A percentile compares a stretch with the other conserved stretches of the same genome.
phyloP scores from a whole-genome alignment of 2,329 filamentous ascomycete genomes.

The Didymella exigua region DNA sequence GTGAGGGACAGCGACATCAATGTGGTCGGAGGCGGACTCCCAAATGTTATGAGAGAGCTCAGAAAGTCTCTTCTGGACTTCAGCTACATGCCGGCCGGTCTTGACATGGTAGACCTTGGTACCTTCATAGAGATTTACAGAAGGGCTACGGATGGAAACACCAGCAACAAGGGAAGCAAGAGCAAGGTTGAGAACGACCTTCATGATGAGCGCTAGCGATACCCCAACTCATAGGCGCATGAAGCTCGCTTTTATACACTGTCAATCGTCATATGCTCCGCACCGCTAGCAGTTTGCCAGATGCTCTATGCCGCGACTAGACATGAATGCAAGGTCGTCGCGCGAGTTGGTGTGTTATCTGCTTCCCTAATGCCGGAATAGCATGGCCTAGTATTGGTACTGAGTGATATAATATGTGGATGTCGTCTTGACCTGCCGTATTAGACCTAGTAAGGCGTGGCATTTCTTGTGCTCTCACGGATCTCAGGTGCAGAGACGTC shows the following conservation, averaged over 20 bases:
- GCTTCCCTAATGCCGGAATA: slow-evolving; percentile 8
- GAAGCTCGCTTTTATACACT: not conserved
- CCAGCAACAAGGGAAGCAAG: slow-evolving; percentile 24
- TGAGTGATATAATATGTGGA: slow-evolving; percentile 13
- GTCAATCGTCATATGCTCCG: not conserved
- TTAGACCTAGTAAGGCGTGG: slow-evolving; percentile 26
- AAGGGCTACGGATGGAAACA: slow-evolving; percentile 32
- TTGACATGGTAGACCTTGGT: slow-evolving; percentile 51
- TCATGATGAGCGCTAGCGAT: slow-evolving; percentile 18
- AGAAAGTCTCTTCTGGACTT: slow-evolving; percentile 44
- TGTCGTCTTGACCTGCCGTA: slow-evolving; percentile 30
- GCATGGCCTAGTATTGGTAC: slow-evolving; percentile 11
- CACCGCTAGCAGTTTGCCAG: not conserved
- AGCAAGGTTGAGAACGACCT: slow-evolving; percentile 19
- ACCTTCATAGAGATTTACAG: slow-evolving; percentile 45
- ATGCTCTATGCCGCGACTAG: not conserved
- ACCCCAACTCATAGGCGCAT: not conserved
- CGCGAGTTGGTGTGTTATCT: slow-evolving; percentile 4
- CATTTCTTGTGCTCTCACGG: slow-evolving; percentile 24
- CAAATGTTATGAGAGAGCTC: slow-evolving; percentile 46
- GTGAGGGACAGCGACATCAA: slow-evolving; percentile 53
- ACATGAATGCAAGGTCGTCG: not conserved
- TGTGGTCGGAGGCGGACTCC: slow-evolving; percentile 43
- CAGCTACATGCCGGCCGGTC: slow-evolving; percentile 39
- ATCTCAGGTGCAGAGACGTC: slow-evolving; percentile 19